These are phyloP conservation scores for Golubevia sp. DNA, from an alignment of 1,284 basidiomycete species.

Conservation along the genomic window DNA sequence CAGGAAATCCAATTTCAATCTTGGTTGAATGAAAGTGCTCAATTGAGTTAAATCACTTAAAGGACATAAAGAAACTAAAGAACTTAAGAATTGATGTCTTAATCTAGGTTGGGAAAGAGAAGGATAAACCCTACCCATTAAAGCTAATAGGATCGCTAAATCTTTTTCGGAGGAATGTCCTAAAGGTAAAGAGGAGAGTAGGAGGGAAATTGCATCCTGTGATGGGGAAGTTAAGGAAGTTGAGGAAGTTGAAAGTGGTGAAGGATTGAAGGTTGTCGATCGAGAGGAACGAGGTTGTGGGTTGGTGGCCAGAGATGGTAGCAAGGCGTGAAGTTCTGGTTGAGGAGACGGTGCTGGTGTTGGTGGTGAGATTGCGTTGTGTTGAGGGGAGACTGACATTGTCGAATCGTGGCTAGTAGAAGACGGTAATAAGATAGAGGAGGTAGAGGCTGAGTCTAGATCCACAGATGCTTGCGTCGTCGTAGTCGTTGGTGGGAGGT, in stretches of 20 bases:
- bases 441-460: too few species aligned
- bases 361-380: constrained; percentile 40
- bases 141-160: neutral
- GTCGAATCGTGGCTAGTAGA: too few species aligned
- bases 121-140: constrained; percentile 30
- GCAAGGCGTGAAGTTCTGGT: constrained; percentile 31
- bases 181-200: neutral
- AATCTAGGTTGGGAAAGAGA: constrained; percentile 23
- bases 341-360: constrained; percentile 51
- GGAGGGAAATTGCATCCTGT: neutral
- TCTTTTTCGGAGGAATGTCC: neutral
- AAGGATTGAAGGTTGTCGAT: neutral
- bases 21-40: constrained; percentile 74
- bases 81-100: constrained; percentile 27
- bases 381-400: neutral
- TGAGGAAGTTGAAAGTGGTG: constrained; percentile 17
- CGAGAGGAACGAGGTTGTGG: constrained; percentile 14
- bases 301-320: constrained; percentile 10
- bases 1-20: constrained; percentile 86
- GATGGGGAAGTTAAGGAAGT: constrained; percentile 1
- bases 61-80: constrained; percentile 61
- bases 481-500: too few species aligned
- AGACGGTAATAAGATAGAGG: too few species aligned
- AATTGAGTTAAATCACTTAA: constrained; percentile 79
- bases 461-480: too few species aligned